These are phyloP conservation scores for Knufia petricola DNA, from an alignment of 2,329 filamentous ascomycete genomes.

Conservation along the genomic window DNA sequence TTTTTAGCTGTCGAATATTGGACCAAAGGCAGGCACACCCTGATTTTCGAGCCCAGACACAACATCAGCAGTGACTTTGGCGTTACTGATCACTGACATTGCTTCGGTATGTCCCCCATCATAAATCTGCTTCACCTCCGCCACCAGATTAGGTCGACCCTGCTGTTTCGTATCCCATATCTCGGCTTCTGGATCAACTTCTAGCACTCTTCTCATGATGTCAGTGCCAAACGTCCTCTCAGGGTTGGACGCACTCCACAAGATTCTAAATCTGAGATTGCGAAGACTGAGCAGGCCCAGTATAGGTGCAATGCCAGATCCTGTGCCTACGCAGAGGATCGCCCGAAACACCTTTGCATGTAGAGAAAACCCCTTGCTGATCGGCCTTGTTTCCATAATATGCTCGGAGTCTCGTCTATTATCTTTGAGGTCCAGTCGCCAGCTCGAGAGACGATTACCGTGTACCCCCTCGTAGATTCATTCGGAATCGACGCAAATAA, in stretches of 20 bases:
- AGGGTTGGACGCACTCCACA: conserved; percentile 30
- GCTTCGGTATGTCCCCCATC: conserved; percentile 28
- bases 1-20: conserved; percentile 27
- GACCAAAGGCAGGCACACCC: conserved; percentile 30
- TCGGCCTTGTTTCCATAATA: conserved; percentile 57
- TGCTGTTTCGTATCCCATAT: conserved; percentile 31
- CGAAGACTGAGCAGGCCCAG: conserved; percentile 48
- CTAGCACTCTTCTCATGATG: conserved; percentile 26
- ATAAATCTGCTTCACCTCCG: conserved; percentile 26
- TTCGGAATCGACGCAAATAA: conserved; percentile 63
- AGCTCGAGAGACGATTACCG: conserved; percentile 58
- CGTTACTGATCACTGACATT: conserved; percentile 30
- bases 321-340: conserved; percentile 59
- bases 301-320: conserved; percentile 61
- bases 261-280: conserved; percentile 19
- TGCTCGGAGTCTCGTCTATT: conserved; percentile 50
- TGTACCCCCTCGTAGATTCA: conserved; percentile 48
- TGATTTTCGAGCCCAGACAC: conserved; percentile 32
- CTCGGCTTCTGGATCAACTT: conserved; percentile 27
- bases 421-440: conserved; percentile 61
- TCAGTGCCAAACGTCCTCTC: conserved; percentile 26
- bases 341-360: conserved; percentile 54
- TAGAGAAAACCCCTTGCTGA: conserved; percentile 58
- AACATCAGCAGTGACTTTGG: conserved; percentile 28
- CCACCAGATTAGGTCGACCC: conserved; percentile 31